Evolutionary conservation across 2,329 filamentous ascomycete species (phyloP).

Genomic region (Phialemonium atrogriseum): DNA sequence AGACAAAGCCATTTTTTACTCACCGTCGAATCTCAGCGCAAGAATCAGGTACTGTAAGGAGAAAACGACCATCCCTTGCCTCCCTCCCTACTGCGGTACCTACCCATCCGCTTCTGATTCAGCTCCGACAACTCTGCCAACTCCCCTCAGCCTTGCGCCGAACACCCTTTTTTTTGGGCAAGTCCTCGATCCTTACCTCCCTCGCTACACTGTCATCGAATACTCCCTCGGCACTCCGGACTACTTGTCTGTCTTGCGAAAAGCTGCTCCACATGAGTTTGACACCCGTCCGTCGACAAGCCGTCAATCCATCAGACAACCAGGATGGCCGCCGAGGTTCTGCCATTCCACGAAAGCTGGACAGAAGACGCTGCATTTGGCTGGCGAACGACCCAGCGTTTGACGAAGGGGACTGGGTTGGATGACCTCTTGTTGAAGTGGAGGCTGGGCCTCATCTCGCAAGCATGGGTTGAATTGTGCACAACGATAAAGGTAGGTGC

Average conservation of each 20-base stretch:
- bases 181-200: background rate
- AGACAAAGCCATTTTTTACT: conserved; percentile 9
- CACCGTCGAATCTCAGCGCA: conserved; percentile 1
- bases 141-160: conserved; percentile 2
- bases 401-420: conserved; percentile 25
- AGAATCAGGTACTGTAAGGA: background rate
- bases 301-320: conserved; percentile 32
- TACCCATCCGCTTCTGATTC: background rate
- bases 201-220: background rate
- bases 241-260: conserved; percentile 6
- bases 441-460: conserved; percentile 30
- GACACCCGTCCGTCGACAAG: conserved; percentile 29
- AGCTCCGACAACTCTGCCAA: too few species aligned
- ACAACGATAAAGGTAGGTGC: conserved; percentile 21
- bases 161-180: background rate
- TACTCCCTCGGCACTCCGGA: background rate
- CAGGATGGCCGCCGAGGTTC: conserved; percentile 47
- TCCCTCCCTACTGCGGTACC: background rate
- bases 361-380: conserved; percentile 29
- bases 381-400: conserved; percentile 24
- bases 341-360: conserved; percentile 33
- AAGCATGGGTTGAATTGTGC: conserved; percentile 27
- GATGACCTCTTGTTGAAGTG: conserved; percentile 23
- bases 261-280: conserved; percentile 37
- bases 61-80: background rate